Conservation (phyloP, 352 stramenopile genomes). For the Peronospora destructor region DNA sequence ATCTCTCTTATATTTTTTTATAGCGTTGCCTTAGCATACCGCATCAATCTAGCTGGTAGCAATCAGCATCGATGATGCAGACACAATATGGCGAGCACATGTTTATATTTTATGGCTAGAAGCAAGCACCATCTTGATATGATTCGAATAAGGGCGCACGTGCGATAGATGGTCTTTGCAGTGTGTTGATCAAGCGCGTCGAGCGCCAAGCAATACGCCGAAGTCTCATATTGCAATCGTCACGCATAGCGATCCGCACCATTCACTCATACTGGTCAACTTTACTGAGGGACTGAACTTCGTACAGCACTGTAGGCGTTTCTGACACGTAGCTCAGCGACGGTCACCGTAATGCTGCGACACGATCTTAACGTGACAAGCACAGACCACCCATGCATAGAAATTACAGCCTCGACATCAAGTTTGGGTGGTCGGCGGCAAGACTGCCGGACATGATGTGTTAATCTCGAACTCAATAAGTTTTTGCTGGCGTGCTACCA, state of each 20-base stretch:
- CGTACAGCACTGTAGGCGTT: constrained; percentile 5
- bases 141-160: neutral
- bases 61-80: neutral
- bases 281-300: too few species aligned
- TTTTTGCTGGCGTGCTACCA: neutral
- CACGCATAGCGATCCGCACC: neutral
- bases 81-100: neutral
- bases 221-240: constrained; percentile 6
- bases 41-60: neutral
- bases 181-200: too few species aligned
- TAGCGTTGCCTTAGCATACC: neutral
- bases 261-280: constrained; percentile 8
- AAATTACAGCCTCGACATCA: neutral
- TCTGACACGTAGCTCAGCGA: neutral
- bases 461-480: neutral
- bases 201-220: neutral
- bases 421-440: neutral
- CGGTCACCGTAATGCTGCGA: neutral
- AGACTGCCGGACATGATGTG: neutral
- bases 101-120: neutral
- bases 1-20: neutral
- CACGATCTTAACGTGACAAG: constrained; percentile 3
- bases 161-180: too few species aligned
- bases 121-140: constrained; percentile 6
- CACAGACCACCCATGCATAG: neutral